These are phyloP conservation scores for Fomitopsis serialis DNA, from an alignment of 768 basidiomycete species.

Conservation along the genomic window DNA sequence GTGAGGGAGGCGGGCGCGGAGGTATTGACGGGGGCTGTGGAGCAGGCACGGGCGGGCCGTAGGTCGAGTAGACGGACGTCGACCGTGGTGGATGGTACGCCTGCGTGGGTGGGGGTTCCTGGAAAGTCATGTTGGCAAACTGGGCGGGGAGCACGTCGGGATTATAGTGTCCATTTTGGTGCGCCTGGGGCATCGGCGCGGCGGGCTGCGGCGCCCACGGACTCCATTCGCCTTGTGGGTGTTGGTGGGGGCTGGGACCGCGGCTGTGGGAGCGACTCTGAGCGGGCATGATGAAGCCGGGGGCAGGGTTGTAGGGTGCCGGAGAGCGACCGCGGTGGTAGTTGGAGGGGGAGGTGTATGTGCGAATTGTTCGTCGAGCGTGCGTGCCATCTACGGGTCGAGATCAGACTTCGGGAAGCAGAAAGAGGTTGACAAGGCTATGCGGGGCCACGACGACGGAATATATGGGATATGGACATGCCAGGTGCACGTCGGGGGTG, in stretches of 20 bases:
- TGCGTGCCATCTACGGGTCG: slow-evolving; percentile 54
- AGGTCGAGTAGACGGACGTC: slow-evolving; percentile 14
- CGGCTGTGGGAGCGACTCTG: slow-evolving; percentile 10
- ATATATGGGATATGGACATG: too few relatives aligned
- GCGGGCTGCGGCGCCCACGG: slow-evolving; percentile 16
- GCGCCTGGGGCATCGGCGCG: slow-evolving; percentile 5
- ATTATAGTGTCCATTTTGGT: background rate
- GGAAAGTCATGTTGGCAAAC: slow-evolving; percentile 10
- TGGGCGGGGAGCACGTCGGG: background rate
- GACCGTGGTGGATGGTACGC: slow-evolving; percentile 18
- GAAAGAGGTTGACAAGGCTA: too few relatives aligned
- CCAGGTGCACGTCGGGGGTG: too few relatives aligned
- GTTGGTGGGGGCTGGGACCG: slow-evolving; percentile 20
- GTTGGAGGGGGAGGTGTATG: slow-evolving; percentile 15
- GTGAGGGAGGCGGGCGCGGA: slow-evolving; percentile 50
- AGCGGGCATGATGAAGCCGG: slow-evolving; percentile 7
- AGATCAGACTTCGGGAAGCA: slow-evolving; percentile 5
- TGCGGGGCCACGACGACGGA: too few relatives aligned
- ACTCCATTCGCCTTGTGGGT: slow-evolving; percentile 19
- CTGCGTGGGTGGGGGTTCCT: slow-evolving; percentile 11
- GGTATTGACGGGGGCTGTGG: slow-evolving; percentile 6
- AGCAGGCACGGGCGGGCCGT: slow-evolving; percentile 7
- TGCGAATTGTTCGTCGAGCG: slow-evolving; percentile 44
- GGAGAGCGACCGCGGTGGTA: slow-evolving; percentile 11
- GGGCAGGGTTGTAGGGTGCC: slow-evolving; percentile 15